Evolutionary conservation across 2,329 filamentous ascomycete genomes (phyloP), one percentile per base, ranked within the genome.

Genomic region (Botrytis deweyae): DNA sequence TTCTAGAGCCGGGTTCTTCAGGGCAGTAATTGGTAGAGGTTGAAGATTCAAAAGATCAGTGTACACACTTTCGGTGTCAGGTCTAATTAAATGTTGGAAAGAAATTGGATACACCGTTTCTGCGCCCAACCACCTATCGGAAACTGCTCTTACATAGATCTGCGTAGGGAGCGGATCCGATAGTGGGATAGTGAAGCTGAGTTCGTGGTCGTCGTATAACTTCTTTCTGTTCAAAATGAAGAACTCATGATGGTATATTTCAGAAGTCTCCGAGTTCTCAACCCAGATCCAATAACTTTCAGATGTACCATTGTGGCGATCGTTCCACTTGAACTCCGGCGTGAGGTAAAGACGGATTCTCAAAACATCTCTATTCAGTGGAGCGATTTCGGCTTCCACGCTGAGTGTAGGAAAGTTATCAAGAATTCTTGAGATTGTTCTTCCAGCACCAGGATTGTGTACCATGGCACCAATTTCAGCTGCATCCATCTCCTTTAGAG

Each of bases 261-360:
- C 95, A 0, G 94, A 95, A 0, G 95, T 98, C 79, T 98, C 96
- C 0, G 95, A 98, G 81, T 98, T 97, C 82, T 99, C 96, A 4
- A 99, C 95, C 97, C 96, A 99, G 74, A 99, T 92, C 88, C 97
- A 99, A 84, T 97, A 99, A 6, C 95, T 95, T 80, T 99, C 96
- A 0, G 95, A 98, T 4, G 91, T 94, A 29, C 97, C 97, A 80
- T 99, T 95, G 74, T 97, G 89, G 65, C 93, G 91, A 78, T 98
- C 95, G 78, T 97, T 97, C 96, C 96, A 99, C 55, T 87, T 87
- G 81, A 99, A 99, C 70, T 98, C 95, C 0, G 96, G 94, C 2
- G 91, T 93, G 29, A 99, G 87, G 78, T 87, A 93, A 0, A 99
- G 88, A 80, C 92, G 92, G 80, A 99, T 94, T n/a, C 95, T 90